Evolutionary conservation across 2,329 filamentous ascomycete species (phyloP).

Genomic region (Didymella segeticola): DNA sequence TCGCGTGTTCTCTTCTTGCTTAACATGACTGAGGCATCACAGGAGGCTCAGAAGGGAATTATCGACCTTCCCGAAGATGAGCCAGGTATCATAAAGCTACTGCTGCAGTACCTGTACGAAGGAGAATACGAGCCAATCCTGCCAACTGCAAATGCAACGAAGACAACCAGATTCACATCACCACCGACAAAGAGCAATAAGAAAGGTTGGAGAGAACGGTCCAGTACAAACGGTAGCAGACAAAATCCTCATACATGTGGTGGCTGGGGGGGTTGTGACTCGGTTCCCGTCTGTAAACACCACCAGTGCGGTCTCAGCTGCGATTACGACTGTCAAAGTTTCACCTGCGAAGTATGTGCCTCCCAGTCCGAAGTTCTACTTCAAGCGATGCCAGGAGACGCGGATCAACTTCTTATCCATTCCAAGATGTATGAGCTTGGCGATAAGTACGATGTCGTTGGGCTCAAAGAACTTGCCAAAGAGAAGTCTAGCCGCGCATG

Average conservation of each 20-base stretch:
- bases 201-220: too few species aligned
- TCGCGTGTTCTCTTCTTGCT: too few species aligned
- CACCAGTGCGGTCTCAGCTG: background rate
- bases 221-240: too few species aligned
- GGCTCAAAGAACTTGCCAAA: slow-evolving; percentile 15
- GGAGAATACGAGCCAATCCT: slow-evolving; percentile 13
- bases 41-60: background rate
- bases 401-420: background rate
- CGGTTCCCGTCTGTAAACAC: background rate
- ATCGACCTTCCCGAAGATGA: slow-evolving; percentile 24
- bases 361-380: too few species aligned
- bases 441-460: slow-evolving; percentile 22
- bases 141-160: too few species aligned
- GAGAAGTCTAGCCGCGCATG: slow-evolving; percentile 18
- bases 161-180: too few species aligned
- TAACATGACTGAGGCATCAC: background rate
- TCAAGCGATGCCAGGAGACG: too few species aligned
- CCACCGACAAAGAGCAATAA: too few species aligned
- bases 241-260: too few species aligned
- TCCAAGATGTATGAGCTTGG: slow-evolving; percentile 22
- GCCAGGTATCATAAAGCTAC: slow-evolving; percentile 9
- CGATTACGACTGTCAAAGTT: too few species aligned
- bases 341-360: too few species aligned
- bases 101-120: slow-evolving; percentile 30
- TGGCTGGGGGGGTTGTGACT: too few species aligned